phyloP scores from a whole-genome alignment of 345 rosid genomes.

The Trapa bicornis region DNA sequence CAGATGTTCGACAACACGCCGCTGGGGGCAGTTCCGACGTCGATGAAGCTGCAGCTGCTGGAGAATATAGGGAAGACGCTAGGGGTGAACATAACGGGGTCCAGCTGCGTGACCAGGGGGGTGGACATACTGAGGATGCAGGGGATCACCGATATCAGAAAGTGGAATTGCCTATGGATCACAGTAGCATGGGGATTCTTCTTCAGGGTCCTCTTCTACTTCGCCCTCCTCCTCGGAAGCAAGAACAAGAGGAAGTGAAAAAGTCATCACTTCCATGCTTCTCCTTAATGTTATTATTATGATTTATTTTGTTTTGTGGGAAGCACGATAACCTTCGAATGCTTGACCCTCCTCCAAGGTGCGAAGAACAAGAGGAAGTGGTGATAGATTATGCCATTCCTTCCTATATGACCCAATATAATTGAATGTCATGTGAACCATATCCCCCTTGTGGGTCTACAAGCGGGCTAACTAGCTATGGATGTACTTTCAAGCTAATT shows the following conservation, averaged over 20 bases:
- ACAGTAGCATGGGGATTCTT: slow-evolving; percentile 89
- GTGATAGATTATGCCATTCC: too few relatives aligned
- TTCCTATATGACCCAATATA: too few relatives aligned
- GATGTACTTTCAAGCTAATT: too few relatives aligned
- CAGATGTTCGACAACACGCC: slow-evolving; percentile 83
- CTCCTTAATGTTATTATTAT: too few relatives aligned
- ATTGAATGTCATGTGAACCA: too few relatives aligned
- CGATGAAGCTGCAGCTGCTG: slow-evolving; percentile 45
- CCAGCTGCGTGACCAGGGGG: slow-evolving; percentile 75
- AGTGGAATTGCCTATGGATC: slow-evolving; percentile 86
- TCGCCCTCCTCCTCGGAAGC: slow-evolving; percentile 61
- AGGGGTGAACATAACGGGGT: slow-evolving; percentile 47
- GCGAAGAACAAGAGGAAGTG: too few relatives aligned
- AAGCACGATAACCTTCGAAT: too few relatives aligned
- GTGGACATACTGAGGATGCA: slow-evolving; percentile 45
- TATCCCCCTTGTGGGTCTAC: too few relatives aligned
- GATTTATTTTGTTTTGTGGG: too few relatives aligned
- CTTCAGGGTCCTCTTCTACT: slow-evolving; percentile 74
- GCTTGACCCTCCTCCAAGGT: too few relatives aligned
- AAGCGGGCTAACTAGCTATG: too few relatives aligned
- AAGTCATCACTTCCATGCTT: not conserved
- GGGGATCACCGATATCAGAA: slow-evolving; percentile 59
- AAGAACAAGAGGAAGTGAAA: slow-evolving; percentile 64
- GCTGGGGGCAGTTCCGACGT: slow-evolving; percentile 25
- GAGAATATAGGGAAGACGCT: slow-evolving; percentile 40